Conservation (phyloP, 352 stramenopile species). For the Pythium biforme region DNA sequence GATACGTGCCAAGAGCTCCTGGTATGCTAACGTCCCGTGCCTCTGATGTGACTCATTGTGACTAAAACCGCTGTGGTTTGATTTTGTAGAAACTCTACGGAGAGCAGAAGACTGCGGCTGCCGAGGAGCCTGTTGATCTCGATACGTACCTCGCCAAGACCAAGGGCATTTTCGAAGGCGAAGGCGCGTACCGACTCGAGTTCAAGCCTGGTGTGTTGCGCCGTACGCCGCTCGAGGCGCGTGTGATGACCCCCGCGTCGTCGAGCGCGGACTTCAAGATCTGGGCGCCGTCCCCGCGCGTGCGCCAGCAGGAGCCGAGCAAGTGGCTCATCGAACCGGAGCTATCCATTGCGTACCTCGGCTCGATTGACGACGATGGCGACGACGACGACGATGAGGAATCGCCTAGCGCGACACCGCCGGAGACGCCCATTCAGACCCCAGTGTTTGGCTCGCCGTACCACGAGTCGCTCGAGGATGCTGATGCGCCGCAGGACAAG, state of each 20-base stretch:
- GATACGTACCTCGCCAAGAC: constrained; percentile 70
- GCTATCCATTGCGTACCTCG: constrained; percentile 78
- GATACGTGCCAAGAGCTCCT: constrained; percentile 79
- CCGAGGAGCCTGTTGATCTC: constrained; percentile 31
- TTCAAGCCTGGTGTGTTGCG: constrained; percentile 80
- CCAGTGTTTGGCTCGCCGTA: constrained; percentile 68
- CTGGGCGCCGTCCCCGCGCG: constrained; percentile 78
- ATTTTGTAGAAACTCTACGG: constrained; percentile 50
- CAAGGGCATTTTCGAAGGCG: constrained; percentile 78
- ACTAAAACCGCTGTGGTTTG: not conserved
- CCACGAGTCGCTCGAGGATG: constrained; percentile 44
- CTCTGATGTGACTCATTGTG: not conserved
- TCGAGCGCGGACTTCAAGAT: constrained; percentile 56
- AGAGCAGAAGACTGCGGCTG: constrained; percentile 38
- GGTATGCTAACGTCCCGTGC: constrained; percentile 12
- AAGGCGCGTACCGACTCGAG: constrained; percentile 82
- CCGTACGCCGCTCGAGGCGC: constrained; percentile 64
- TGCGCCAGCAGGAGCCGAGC: constrained; percentile 65
- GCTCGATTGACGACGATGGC: constrained; percentile 73
- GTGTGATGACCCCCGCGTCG: constrained; percentile 39
- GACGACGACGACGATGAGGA: constrained; percentile 76
- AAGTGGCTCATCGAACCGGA: constrained; percentile 83
- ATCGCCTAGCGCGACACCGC: constrained; percentile 57
- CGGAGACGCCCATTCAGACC: constrained; percentile 66
- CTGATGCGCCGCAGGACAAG: constrained; percentile 40